Base-by-base conservation (phyloP, 768 basidiomycete species). In the Phylloporus scabripes region DNA sequence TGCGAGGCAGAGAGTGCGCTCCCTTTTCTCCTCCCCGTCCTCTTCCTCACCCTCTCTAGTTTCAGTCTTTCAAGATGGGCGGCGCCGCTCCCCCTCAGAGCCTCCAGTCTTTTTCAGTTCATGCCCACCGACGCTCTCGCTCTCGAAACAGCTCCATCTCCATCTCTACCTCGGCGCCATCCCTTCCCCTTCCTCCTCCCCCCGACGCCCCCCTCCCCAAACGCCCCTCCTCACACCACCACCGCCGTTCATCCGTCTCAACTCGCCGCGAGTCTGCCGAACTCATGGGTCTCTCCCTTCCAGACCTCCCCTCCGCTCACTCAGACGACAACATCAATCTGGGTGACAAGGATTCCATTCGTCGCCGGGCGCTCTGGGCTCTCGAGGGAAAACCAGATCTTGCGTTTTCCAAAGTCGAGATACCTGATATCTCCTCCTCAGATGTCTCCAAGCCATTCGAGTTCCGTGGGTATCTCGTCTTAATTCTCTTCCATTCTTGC, bases 211-310 rank as follows among this genome's bases (percentile, higher is more conserved):
- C 61, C 58, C 51, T 57, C 39, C 31, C 76, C 23, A 85, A 82
- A 59, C 85, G 82, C 56, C 66, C 64, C 28, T 78, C 78, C 50
- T 93, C 92, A 0, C 90, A 91, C 58, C 92, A 94, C 59, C 77
- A 81, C 12, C 87, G 92, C 42, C 80, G 81, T 36, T 92, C 91
- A 1, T 91, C 88, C 21, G 89, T 95, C 23, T 91, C 92, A 9
- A 94, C 92, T 34, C 83, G 91, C 52, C 79, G 77, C 56, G 92
- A 95, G 71, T 92, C 90, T 17, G 86, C 90, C 15, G 92, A 94
- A 60, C 72, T 95, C 61, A 93, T 95, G 87, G 89, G 90, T 23
- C 78, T 89, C 11, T 69, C 84, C 20, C 70, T 87, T 33, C 82
- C 86, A 11, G 80, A 83, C 52, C 74, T 89, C 21, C 80, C 82